Base-by-base conservation (phyloP, 352 stramenopile genomes). In the Phytophthora pinifolia region DNA sequence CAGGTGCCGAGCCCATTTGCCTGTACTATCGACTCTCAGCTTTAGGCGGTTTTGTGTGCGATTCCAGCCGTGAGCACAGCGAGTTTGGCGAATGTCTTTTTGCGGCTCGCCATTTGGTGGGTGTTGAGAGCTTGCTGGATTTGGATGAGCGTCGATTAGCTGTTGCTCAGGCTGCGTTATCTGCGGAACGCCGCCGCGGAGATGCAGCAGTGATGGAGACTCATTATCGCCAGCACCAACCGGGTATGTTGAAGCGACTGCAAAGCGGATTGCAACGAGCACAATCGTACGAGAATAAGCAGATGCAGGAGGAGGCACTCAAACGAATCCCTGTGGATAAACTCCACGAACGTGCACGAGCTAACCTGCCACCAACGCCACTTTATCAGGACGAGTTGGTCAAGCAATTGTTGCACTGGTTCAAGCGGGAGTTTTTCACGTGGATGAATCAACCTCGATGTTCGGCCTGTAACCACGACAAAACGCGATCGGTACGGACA, bases 401-500 rank as follows among this genome's bases (percentile, higher is more conserved):
- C 10, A 83, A 76, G 56, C 80, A 91, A 33, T 53, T 96, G 22
- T 60, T 93, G 2, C 72, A 85, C 31, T 97, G 88, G 88, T 97
- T 97, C 54, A 97, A 97, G 67, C 48, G 50, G 27, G 86, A 96
- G 27, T 97, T 96, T 50, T 97, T 97, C 37, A 70, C 85, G 25
- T 97, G 89, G 89, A 92, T 89, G 69, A 95, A 96, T 54, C 67
- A 92, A 37, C 86, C 86, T 13, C 58, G 62, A 12, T 97, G 89
- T 22, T 54, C 43, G 4, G 35, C 46, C 4, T 96, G 85, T 53
- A 71, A 67, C 9, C 39, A 72, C 29, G 51, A 79, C 2, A 77
- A 76, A 29, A 96, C 83, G 7, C 57, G 61, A 10, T 31, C 43
- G 4, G 46, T 87, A 17, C 61, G 65, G 22, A 79, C 58, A 1